Conservation (phyloP, 257 asterid genomes). For the Solanum tacnaense region DNA sequence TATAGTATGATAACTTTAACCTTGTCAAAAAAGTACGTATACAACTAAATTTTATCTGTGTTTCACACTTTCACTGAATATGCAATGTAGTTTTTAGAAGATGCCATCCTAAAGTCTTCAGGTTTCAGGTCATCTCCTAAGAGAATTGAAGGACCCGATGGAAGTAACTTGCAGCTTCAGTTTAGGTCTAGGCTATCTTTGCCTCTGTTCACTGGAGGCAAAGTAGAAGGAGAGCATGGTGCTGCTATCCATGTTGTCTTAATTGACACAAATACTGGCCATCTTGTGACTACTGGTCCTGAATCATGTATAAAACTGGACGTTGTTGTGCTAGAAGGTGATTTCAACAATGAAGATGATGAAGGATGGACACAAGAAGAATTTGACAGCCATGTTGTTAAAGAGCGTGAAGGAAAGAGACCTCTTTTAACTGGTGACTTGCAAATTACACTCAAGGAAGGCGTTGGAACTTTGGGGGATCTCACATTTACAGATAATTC, state of each 20-base stretch:
- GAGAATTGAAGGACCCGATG: constrained; percentile 85
- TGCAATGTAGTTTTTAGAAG: neutral
- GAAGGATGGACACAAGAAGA: constrained; percentile 87
- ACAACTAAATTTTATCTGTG: neutral
- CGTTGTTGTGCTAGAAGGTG: constrained; percentile 88
- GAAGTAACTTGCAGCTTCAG: constrained; percentile 84
- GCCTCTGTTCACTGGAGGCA: constrained; percentile 95
- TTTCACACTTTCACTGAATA: neutral
- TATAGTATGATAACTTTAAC: neutral
- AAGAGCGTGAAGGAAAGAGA: constrained; percentile 94
- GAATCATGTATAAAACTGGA: constrained; percentile 84
- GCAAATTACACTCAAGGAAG: constrained; percentile 87
- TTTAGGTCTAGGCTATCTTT: constrained; percentile 76
- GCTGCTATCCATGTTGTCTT: constrained; percentile 80
- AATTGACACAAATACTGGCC: constrained; percentile 65
- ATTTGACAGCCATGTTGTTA: constrained; percentile 85
- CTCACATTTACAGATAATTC: constrained; percentile 94
- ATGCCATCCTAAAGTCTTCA: constrained; percentile 12
- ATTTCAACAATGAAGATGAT: constrained; percentile 75
- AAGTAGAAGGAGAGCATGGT: constrained; percentile 98
- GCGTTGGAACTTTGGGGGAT: constrained; percentile 93
- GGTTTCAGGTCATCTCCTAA: constrained; percentile 77
- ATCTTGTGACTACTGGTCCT: constrained; percentile 71
- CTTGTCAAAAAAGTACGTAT: neutral
- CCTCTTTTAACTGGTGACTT: constrained; percentile 88